Evolutionary conservation across 2,329 filamentous ascomycete genomes (phyloP).

Genomic region (Dothiorella sarmentorum): DNA sequence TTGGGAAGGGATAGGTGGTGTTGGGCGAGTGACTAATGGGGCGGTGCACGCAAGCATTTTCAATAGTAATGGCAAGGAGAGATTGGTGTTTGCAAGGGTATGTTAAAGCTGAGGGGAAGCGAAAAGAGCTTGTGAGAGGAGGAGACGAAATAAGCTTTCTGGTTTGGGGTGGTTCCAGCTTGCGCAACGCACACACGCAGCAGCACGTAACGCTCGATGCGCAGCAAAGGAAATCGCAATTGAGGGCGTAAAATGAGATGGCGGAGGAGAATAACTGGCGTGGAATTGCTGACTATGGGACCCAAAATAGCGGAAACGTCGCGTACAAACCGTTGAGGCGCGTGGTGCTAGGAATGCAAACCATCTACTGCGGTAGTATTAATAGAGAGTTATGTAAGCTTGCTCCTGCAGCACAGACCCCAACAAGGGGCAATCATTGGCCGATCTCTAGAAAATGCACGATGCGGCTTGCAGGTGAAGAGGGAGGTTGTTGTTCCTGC

Average conservation of each 20-base stretch:
- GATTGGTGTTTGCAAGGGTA: neutral
- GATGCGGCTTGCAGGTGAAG: neutral
- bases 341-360: neutral
- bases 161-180: neutral
- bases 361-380: neutral
- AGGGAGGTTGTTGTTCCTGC: neutral
- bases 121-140: neutral
- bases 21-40: neutral
- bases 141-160: neutral
- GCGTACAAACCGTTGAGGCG: neutral
- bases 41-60: no score
- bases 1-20: neutral
- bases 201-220: neutral
- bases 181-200: slow-evolving; percentile 1
- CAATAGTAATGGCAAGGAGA: neutral
- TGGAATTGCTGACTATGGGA: neutral
- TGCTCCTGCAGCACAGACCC: neutral
- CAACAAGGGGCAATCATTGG: slow-evolving; percentile 4
- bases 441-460: neutral
- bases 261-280: neutral
- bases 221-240: neutral
- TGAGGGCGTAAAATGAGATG: neutral
- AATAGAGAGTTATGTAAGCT: slow-evolving; percentile 4
- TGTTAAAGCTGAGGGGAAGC: neutral
- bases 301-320: neutral